Percentiles rank a stretch among this genome's conserved stretches.
These are phyloP conservation scores for Coniochaeta prunicola DNA, from an alignment of 2,329 filamentous ascomycete species.

Conservation along the genomic window DNA sequence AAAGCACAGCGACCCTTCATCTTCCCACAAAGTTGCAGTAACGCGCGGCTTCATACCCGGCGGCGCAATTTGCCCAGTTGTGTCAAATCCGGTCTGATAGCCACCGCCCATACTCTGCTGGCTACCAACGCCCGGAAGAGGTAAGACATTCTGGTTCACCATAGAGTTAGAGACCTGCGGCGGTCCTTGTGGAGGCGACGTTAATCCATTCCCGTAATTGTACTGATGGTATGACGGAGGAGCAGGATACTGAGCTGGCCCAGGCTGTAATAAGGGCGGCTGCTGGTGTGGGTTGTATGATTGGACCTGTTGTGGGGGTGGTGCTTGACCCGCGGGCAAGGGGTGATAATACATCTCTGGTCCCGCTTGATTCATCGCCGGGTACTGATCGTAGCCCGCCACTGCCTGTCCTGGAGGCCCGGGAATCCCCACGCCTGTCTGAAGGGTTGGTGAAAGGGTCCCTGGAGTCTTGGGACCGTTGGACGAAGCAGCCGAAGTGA, in stretches of 20 bases:
- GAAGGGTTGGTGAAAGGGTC: conserved; percentile 60
- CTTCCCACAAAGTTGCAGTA: conserved; percentile 95
- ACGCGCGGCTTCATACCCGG: conserved; percentile 94
- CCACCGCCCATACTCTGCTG: conserved; percentile 41
- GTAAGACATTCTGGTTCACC: conserved; percentile 58
- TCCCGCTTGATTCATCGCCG: conserved; percentile 73
- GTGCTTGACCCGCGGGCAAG: conserved; percentile 72
- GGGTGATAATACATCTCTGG: conserved; percentile 77
- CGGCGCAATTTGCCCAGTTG: conserved; percentile 86
- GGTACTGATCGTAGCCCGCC: conserved; percentile 34
- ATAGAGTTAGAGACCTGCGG: conserved; percentile 66
- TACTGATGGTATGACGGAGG: conserved; percentile 63
- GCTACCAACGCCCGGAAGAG: conserved; percentile 55
- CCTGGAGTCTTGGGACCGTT: conserved; percentile 60
- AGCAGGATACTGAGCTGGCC: conserved; percentile 60
- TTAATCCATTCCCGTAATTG: conserved; percentile 67
- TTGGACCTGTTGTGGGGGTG: conserved; percentile 68
- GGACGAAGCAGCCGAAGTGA: conserved; percentile 43
- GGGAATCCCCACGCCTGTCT: conserved; percentile 37
- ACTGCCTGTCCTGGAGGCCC: conserved; percentile 29
- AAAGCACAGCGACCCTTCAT: conserved; percentile 95
- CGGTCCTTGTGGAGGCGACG: conserved; percentile 66
- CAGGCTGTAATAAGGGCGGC: conserved; percentile 66
- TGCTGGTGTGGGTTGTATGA: conserved; percentile 72
- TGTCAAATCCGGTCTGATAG: conserved; percentile 59